A percentile compares a stretch with the other conserved stretches of the same genome.
Evolutionary conservation across 2,329 filamentous ascomycete genomes (phyloP).

Genomic region (Colletotrichum abscissum): DNA sequence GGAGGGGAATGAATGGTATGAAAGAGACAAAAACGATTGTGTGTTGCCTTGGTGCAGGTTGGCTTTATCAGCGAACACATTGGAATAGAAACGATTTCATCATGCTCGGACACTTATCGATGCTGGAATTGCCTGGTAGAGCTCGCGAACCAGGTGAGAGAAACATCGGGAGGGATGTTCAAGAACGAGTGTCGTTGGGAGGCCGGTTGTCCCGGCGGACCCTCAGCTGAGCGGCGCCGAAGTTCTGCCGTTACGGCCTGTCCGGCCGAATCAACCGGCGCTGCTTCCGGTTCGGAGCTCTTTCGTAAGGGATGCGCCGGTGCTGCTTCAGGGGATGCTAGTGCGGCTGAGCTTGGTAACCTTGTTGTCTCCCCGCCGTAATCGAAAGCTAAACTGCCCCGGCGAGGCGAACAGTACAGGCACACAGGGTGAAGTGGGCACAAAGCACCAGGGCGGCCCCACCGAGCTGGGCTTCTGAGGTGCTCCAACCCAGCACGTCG

Average conservation of each 20-base stretch:
- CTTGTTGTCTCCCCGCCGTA: conserved; percentile 6
- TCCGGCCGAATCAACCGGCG: not conserved
- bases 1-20: too few relatives aligned
- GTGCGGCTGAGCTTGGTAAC: not conserved
- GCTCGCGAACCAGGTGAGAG: not conserved
- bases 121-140: not conserved
- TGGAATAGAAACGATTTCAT: not conserved
- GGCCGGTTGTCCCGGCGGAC: not conserved
- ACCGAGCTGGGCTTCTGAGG: not conserved
- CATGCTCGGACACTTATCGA: not conserved
- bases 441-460: not conserved
- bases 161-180: not conserved
- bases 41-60: not conserved
- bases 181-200: not conserved
- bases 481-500: conserved; percentile 20
- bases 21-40: too few relatives aligned
- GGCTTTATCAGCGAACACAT: too few relatives aligned
- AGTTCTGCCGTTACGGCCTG: not conserved
- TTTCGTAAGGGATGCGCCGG: not conserved
- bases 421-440: not conserved
- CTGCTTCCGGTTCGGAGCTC: not conserved
- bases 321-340: not conserved
- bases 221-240: not conserved
- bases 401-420: not conserved
- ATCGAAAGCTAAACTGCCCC: conserved; percentile 2